These are phyloP conservation scores for Colletotrichum sp. DNA, from an alignment of 2,329 filamentous ascomycete species.

Conservation along the genomic window DNA sequence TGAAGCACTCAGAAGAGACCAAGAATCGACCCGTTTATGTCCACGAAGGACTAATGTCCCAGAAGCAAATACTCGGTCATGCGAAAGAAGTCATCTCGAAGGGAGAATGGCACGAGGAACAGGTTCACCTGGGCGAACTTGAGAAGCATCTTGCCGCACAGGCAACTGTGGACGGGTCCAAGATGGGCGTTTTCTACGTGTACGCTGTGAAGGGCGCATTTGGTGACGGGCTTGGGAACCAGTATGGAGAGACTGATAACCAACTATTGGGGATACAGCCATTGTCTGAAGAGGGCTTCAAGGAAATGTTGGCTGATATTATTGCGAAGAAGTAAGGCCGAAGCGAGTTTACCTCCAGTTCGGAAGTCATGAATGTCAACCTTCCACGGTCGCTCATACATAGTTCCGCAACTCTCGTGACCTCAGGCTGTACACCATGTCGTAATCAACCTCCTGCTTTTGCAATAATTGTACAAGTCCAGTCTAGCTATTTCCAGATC, in stretches of 20 bases:
- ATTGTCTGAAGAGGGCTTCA: background rate
- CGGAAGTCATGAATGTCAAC: background rate
- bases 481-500: background rate
- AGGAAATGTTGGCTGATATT: background rate
- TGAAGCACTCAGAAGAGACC: background rate
- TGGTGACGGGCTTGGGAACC: background rate
- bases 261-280: background rate
- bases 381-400: accelerated
- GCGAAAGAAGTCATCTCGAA: background rate
- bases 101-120: background rate
- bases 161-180: background rate
- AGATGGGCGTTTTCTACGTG: background rate
- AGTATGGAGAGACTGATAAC: background rate
- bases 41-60: background rate
- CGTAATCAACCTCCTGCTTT: background rate
- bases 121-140: background rate
- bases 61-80: background rate
- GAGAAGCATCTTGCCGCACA: background rate
- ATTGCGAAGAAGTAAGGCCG: background rate
- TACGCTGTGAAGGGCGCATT: background rate
- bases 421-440: background rate
- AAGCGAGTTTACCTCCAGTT: background rate
- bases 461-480: background rate
- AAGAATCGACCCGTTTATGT: background rate
- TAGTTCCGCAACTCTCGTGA: background rate